phyloP scores from a whole-genome alignment of 345 rosid species.

The Mallotus nudiflorus region DNA sequence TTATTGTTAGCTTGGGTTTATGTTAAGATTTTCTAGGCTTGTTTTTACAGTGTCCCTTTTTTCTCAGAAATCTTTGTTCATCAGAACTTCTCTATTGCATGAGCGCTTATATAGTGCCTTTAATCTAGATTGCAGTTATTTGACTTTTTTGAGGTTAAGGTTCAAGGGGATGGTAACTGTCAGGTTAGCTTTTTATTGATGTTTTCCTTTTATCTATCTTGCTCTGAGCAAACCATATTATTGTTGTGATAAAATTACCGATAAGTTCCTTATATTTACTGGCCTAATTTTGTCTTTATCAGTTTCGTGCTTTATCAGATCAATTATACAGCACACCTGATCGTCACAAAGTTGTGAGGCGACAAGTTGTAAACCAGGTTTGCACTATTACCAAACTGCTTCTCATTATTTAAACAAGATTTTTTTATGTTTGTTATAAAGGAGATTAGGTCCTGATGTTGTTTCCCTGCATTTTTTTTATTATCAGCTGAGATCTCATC shows the following conservation, averaged over 20 bases:
- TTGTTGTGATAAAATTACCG: neutral
- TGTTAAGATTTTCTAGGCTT: no score
- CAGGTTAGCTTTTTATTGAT: conserved; percentile 46
- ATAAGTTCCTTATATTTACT: neutral
- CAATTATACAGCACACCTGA: conserved; percentile 63
- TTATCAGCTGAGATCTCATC: conserved; percentile 61
- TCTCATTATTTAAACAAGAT: neutral
- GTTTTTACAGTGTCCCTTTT: no score
- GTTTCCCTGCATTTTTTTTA: conserved; percentile 13
- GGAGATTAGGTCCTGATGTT: conserved; percentile 11
- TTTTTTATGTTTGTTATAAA: neutral
- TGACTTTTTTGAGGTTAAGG: conserved; percentile 59
- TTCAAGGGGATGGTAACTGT: conserved; percentile 83
- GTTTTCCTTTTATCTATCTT: neutral
- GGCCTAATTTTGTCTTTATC: conserved; percentile 21
- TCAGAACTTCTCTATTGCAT: neutral
- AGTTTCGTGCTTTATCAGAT: conserved; percentile 83
- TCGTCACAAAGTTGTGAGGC: conserved; percentile 57
- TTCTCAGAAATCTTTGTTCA: neutral
- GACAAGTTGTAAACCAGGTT: conserved; percentile 65
- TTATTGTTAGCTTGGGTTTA: neutral
- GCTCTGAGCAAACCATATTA: neutral
- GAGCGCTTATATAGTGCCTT: neutral
- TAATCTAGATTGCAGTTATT: conserved; percentile 51
- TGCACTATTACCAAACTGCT: conserved; percentile 20